phyloP scores from a whole-genome alignment of 2,329 filamentous ascomycete species.

The Fusarium haematococcum region DNA sequence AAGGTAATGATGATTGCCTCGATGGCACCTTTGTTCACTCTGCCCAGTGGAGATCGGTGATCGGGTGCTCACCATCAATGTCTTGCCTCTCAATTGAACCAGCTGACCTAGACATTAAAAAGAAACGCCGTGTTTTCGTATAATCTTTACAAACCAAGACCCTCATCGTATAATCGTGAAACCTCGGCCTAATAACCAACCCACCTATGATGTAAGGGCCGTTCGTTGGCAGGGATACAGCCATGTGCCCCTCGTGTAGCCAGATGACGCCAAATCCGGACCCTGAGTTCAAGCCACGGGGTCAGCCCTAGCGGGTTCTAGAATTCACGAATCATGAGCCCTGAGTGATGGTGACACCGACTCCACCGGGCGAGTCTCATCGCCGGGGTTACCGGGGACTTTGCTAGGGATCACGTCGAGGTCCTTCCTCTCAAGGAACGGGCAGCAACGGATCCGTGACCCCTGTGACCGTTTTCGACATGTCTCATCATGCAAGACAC shows the following conservation, averaged over 20 bases:
- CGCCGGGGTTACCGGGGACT: slow-evolving; percentile 1
- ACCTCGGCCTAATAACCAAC: background rate
- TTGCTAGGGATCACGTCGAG: background rate
- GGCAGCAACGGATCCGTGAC: background rate
- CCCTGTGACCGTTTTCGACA: background rate
- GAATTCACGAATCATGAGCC: slow-evolving; percentile 1
- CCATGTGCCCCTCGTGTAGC: background rate
- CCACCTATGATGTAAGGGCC: background rate
- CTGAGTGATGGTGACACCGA: background rate
- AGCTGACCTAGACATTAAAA: background rate
- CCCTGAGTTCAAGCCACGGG: slow-evolving; percentile 3
- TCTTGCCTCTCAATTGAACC: background rate
- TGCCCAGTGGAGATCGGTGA: background rate
- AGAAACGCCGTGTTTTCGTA: background rate
- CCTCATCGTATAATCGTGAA: background rate
- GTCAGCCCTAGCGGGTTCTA: background rate
- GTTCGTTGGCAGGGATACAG: slow-evolving; percentile 5
- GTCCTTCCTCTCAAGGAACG: background rate
- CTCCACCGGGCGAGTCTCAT: background rate
- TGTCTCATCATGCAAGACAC: background rate
- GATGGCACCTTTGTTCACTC: background rate
- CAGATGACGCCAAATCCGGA: slow-evolving; percentile 4
- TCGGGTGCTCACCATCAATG: background rate
- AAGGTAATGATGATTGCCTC: background rate
- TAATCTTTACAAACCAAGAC: background rate